Evolutionary conservation across 768 basidiomycete species (phyloP), one percentile per base, ranked within the genome.

Genomic region (Calocybe gangraenosa): DNA sequence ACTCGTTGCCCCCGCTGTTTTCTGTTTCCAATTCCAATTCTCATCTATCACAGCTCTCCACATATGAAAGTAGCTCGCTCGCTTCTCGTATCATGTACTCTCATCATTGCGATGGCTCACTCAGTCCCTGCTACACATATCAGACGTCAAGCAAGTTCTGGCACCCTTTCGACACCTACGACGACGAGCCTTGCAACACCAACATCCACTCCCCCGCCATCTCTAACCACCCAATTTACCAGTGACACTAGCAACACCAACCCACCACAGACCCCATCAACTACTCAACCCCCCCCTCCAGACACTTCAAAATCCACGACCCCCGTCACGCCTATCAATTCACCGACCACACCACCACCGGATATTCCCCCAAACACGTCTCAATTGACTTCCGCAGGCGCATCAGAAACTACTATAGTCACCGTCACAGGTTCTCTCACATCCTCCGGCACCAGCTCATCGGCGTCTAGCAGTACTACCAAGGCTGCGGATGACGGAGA

Each of bases 381-480:
- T 13, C 53, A 13, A 31, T 56, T 13, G 15, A 48, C 9, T 4
- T 37, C 58, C 10, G 55, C 48, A 5, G 44, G 51, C 33, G 22
- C 51, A 7, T 42, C 48, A 14, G 64, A 61, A n/a, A 61, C 62
- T 9, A 50, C 63, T 18, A 62, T 63, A 7, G 37, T 60, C 30
- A 59, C 59, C 6, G 13, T 50, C 17, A 58, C 59, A 19, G 44
- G 41, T 21, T 22, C 70, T 1, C 50, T 66, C 7, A 13, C 67
- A 5, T 19, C 62, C 2, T 25, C 69, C 7, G 11, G 25, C 11
- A 45, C 59, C 9, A 47, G 40, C 20, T 31, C 66, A 1, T 48
- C 67, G 11, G n/a, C 67, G 7, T 35, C 65, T 4, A 11, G 71
- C 7, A 42, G 61, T n/a, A n/a, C 62, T 3, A 46, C 66, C 17